Percentiles rank a stretch among this genome's conserved stretches.
Conservation (phyloP, 2,329 filamentous ascomycete genomes). For the Bipolaris cookei region DNA sequence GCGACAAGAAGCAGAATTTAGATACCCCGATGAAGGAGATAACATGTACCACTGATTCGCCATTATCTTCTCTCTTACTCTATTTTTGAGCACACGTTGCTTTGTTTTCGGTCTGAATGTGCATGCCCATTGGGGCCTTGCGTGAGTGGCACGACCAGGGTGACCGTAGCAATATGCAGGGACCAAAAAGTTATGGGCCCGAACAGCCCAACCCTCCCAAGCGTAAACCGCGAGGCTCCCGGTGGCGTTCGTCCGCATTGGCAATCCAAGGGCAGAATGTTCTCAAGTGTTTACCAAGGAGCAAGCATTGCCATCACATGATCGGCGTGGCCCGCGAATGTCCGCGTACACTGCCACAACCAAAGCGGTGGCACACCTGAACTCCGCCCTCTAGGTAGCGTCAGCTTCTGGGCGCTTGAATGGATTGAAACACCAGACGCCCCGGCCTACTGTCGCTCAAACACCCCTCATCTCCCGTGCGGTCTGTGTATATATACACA, state of each 20-base stretch:
- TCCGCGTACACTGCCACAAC: constrained; percentile 1
- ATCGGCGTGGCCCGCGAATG: background rate
- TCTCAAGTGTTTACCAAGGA: background rate
- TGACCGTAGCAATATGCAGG: constrained; percentile 33
- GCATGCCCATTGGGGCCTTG: background rate
- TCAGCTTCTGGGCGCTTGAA: constrained; percentile 27
- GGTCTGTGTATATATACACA: constrained; percentile 18
- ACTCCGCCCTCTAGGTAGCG: constrained; percentile 26
- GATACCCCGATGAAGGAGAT: constrained; percentile 17
- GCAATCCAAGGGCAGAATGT: background rate
- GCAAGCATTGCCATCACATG: background rate
- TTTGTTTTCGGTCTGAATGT: background rate
- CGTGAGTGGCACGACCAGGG: constrained; percentile 8
- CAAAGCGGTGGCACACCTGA: constrained; percentile 17
- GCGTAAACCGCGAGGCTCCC: background rate
- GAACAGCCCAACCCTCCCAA: constrained; percentile 1
- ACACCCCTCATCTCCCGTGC: constrained; percentile 20
- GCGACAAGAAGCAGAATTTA: constrained; percentile 5
- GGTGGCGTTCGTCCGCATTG: background rate
- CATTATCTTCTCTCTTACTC: background rate
- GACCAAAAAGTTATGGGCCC: constrained; percentile 17
- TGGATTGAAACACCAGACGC: constrained; percentile 33
- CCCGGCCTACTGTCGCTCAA: constrained; percentile 27
- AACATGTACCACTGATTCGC: background rate
- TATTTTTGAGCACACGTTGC: background rate